A percentile compares a stretch with the other conserved stretches of the same genome.
These are phyloP conservation scores for Arthrobotrys sinensis DNA, from an alignment of 2,329 filamentous ascomycete genomes.

Conservation along the genomic window DNA sequence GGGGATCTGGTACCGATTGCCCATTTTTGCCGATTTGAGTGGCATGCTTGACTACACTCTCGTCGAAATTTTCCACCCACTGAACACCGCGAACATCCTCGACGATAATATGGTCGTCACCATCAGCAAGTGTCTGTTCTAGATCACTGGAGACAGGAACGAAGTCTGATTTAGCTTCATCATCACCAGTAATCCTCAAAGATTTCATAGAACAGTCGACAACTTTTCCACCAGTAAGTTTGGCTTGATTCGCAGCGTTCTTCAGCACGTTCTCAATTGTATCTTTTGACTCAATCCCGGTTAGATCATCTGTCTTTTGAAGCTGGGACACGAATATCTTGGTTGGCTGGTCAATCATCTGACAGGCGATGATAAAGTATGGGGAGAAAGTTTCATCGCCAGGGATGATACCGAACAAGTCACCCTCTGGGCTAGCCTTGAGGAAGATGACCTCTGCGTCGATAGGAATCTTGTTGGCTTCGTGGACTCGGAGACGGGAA, in stretches of 20 bases:
- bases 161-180: conserved; percentile 16
- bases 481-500: conserved; percentile 26
- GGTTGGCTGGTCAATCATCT: conserved; percentile 15
- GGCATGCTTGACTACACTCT: conserved; percentile 3
- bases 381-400: conserved; percentile 23
- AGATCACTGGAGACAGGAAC: conserved; percentile 32
- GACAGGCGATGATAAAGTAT: conserved; percentile 30
- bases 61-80: conserved; percentile 15
- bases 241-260: conserved; percentile 16
- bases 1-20: conserved; percentile 4
- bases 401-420: conserved; percentile 35
- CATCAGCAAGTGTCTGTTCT: conserved; percentile 8
- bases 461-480: conserved; percentile 18
- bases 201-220: conserved; percentile 28
- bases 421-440: conserved; percentile 12
- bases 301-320: conserved; percentile 6
- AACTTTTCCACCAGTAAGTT: conserved; percentile 17
- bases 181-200: conserved; percentile 20
- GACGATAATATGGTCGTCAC: conserved; percentile 22
- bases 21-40: conserved; percentile 22
- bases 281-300: neutral
- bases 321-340: conserved; percentile 26
- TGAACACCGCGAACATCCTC: conserved; percentile 11
- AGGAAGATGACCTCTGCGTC: conserved; percentile 30
- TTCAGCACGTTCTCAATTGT: conserved; percentile 16